Evolutionary conservation across 2,329 filamentous ascomycete genomes (phyloP).

Genomic region (Akanthomyces muscarius): DNA sequence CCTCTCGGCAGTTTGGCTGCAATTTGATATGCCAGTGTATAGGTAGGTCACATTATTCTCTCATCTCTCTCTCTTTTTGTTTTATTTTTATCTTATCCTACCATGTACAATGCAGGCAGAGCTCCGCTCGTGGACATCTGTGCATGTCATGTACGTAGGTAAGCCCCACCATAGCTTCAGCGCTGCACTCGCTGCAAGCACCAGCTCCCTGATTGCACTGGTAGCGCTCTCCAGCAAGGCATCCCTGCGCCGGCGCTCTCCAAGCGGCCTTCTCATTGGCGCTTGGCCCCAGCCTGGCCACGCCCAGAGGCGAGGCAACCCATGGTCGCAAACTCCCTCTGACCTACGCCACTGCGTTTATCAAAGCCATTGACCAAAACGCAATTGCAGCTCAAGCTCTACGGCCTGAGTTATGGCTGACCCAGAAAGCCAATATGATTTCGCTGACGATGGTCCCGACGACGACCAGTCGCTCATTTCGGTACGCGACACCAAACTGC

Average conservation of each 20-base stretch:
- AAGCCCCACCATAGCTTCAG: not conserved
- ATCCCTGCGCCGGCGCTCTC: not conserved
- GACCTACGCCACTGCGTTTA: not conserved
- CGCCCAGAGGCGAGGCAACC: conserved; percentile 1
- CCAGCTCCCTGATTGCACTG: not conserved
- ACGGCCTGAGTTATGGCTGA: conserved; percentile 36
- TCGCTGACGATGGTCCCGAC: conserved; percentile 41
- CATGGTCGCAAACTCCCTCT: conserved; percentile 11
- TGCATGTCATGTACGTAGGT: no score
- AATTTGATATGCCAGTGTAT: no score
- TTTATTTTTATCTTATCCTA: no score
- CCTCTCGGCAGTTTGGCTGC: no score
- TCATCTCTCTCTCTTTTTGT: no score
- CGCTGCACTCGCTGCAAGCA: not conserved
- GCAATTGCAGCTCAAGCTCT: conserved; percentile 12
- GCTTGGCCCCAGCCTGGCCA: conserved; percentile 1
- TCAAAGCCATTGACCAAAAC: conserved; percentile 10
- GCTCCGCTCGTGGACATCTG: no score
- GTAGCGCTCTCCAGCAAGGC: not conserved
- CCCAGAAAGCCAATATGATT: conserved; percentile 42
- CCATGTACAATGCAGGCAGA: no score
- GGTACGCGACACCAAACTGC: conserved; percentile 26
- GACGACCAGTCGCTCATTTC: conserved; percentile 47
- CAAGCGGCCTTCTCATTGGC: conserved; percentile 8
- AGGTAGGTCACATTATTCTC: no score